Base-by-base conservation (phyloP, 257 asterid genomes). In the Echites panduratus region DNA sequence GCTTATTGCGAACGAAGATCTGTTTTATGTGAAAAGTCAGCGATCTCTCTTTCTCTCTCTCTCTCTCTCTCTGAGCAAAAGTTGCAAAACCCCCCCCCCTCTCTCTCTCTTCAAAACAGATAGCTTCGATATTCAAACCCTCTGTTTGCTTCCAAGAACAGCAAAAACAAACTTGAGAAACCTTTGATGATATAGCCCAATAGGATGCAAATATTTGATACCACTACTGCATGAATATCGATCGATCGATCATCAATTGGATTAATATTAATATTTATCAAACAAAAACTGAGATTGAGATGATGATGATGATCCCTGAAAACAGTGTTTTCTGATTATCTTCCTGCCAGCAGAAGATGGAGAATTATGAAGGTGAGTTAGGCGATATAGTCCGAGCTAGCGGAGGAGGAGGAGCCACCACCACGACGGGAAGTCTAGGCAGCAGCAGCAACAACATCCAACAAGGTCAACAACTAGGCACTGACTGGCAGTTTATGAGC, bases 331-430 rank as follows among this genome's bases (percentile, higher is more conserved):
- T 58, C 27, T 58, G 65, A 58, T 56, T 9, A 82, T 85, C 66
- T 19, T 71, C 38, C 38, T 3, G 38, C 1, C 2, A 32, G 73
- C 79, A 83, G 64, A 75, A 52, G 35, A 92, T 89, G 97, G 93
- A 87, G 29, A 81, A 85, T 20, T 86, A 75, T 59, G 89, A 83
- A 61, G 98, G 98, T 19, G 97, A 93, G 74, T 82, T 93, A 81
- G 83, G 90, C 27, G 98, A 93, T 79, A 87, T 93, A 69, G 17
- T 93, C 63, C 79, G 95, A 69, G 87, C 89, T 69, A 78, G 73
- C 77, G 82, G 81, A 41, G 48, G 81, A 13, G 80, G 57, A 20
- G 59, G 26, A 52, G 57, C 9, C 6, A 17, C 64, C 24, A 78
- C 29, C 7, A 32, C 38, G 62, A 16, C 70, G 9, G 75, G 52